Conservation (phyloP, 306 rosid genomes). For the Acacia confusa region DNA sequence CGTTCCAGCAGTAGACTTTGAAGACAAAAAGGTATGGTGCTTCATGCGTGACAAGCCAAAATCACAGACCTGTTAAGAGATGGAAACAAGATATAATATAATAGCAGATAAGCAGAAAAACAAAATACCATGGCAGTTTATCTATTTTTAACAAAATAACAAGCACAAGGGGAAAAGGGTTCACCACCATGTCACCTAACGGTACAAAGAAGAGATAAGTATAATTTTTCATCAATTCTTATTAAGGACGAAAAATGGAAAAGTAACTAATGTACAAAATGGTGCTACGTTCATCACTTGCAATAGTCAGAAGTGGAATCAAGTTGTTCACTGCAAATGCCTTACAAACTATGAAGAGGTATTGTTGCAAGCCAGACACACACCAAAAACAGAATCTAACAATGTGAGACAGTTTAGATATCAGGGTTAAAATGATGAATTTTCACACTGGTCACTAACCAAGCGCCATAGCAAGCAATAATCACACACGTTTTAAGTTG, state of each 20-base stretch:
- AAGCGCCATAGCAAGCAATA: conserved; percentile 2
- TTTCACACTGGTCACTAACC: neutral
- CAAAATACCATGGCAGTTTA: neutral
- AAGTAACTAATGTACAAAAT: neutral
- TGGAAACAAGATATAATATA: conserved; percentile 21
- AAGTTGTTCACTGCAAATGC: neutral
- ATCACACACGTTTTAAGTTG: neutral
- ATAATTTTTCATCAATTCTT: no score
- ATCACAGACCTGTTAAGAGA: conserved; percentile 77
- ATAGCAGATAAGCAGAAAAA: neutral
- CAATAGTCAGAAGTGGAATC: conserved; percentile 9
- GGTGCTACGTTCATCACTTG: neutral
- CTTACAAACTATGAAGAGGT: neutral
- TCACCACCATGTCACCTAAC: conserved; percentile 1
- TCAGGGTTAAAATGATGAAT: conserved; percentile 11
- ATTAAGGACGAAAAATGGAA: no score
- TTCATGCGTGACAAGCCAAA: conserved; percentile 94
- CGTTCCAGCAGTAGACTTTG: conserved; percentile 99
- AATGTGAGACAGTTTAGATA: neutral
- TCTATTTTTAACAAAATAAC: conserved; percentile 8
- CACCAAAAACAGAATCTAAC: neutral
- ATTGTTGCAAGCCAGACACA: neutral
- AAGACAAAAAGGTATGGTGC: conserved; percentile 92
- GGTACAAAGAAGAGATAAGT: neutral
- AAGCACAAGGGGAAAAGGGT: conserved; percentile 4